Evolutionary conservation across 2,329 filamentous ascomycete species (phyloP).

Genomic region (Aulographum hederae): DNA sequence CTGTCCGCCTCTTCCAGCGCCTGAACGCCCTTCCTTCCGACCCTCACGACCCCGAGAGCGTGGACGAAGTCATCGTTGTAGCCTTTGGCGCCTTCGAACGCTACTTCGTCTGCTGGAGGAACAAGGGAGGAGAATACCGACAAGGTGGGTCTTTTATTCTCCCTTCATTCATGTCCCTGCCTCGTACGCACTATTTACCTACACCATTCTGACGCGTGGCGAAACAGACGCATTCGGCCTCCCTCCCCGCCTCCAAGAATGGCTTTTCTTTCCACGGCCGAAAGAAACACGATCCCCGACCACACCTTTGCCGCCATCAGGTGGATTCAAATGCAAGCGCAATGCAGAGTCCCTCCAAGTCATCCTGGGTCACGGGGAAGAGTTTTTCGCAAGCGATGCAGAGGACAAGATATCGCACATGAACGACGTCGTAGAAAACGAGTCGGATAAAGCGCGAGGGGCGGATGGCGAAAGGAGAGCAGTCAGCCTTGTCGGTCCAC

Average conservation of each 20-base stretch:
- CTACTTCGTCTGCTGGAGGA: constrained; percentile 22
- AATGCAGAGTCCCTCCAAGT: constrained; percentile 17
- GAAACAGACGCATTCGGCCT: constrained; percentile 20
- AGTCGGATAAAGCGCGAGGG: too few relatives aligned
- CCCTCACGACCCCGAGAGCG: constrained; percentile 14
- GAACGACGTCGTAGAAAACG: too few relatives aligned
- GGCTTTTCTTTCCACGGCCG: constrained; percentile 16
- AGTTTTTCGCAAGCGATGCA: constrained; percentile 21
- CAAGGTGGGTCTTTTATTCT: too few relatives aligned
- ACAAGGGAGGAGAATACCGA: constrained; percentile 14
- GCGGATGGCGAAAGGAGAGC: too few relatives aligned
- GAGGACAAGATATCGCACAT: constrained; percentile 18
- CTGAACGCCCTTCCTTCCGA: constrained; percentile 15
- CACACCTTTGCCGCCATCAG: too few relatives aligned
- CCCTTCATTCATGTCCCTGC: too few relatives aligned
- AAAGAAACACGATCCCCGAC: constrained; percentile 15
- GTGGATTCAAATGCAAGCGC: too few relatives aligned
- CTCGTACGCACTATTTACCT: too few relatives aligned
- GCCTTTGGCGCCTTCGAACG: constrained; percentile 21
- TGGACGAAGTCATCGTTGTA: constrained; percentile 18
- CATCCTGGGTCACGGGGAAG: constrained; percentile 19
- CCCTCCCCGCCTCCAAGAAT: constrained; percentile 13
- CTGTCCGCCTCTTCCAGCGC: too few relatives aligned
- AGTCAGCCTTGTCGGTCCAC: too few relatives aligned
- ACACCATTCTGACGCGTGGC: too few relatives aligned